Conservation (phyloP, 164 flowering plant genomes). For the Santalum album region DNA sequence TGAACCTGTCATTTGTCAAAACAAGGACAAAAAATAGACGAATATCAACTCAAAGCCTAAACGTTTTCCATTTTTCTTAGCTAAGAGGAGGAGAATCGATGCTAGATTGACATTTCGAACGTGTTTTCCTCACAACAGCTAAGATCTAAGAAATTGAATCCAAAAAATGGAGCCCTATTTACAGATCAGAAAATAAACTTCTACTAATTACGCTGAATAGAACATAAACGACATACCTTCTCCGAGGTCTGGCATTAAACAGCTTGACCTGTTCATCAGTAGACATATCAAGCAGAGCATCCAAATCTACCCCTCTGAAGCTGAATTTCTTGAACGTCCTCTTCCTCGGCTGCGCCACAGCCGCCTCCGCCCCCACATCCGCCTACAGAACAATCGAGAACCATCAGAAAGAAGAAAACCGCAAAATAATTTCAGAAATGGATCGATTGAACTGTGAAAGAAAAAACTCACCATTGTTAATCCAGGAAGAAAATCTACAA, state of each 20-base stretch:
- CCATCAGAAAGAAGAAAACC: too few relatives aligned
- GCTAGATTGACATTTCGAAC: background rate
- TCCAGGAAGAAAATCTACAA: too few relatives aligned
- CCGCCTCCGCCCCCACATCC: conserved; percentile 11
- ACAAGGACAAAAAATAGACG: background rate
- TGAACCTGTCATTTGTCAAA: conserved; percentile 13
- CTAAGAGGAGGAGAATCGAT: too few relatives aligned
- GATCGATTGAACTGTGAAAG: too few relatives aligned
- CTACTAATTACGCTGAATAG: background rate
- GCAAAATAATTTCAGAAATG: too few relatives aligned
- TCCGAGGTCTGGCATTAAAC: conserved; percentile 27
- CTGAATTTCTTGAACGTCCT: conserved; percentile 27
- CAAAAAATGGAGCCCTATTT: background rate
- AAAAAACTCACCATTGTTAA: too few relatives aligned
- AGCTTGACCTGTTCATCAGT: conserved; percentile 38
- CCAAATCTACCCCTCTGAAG: conserved; percentile 34
- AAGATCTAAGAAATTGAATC: too few relatives aligned
- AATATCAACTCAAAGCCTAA: background rate
- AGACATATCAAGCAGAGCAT: conserved; percentile 34
- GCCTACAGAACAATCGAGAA: too few relatives aligned
- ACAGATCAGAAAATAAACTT: background rate
- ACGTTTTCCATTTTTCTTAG: too few relatives aligned
- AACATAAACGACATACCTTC: conserved; percentile 16
- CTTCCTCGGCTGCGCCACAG: conserved; percentile 18
- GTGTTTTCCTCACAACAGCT: too few relatives aligned